A percentile compares a stretch with the other conserved stretches of the same genome.
Evolutionary conservation across 2,329 filamentous ascomycete genomes (phyloP).

Genomic region (Penicillium sp.): DNA sequence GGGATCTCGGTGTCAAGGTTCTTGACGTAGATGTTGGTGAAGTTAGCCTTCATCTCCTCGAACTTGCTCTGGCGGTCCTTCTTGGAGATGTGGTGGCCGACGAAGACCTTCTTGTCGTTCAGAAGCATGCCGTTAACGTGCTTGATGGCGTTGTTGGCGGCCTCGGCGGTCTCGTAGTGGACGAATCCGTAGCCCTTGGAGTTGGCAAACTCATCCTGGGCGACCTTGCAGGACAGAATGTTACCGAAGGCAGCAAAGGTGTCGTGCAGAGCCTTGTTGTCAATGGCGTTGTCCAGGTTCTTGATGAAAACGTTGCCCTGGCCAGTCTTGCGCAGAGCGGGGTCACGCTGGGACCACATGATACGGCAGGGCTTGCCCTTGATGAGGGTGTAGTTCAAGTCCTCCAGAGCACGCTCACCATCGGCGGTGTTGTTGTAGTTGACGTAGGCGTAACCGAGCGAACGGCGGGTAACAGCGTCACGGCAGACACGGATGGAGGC

Average conservation of each 20-base stretch:
- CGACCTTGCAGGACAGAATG: conserved; percentile 99
- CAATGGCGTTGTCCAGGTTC: conserved; percentile 97
- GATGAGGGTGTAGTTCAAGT: conserved; percentile 99
- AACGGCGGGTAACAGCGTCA: conserved; percentile 97
- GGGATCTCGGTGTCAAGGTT: conserved; percentile 83
- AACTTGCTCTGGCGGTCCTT: conserved; percentile 99
- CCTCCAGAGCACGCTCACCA: conserved; percentile 97
- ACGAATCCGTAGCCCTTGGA: conserved; percentile 99
- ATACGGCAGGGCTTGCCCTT: conserved; percentile 99
- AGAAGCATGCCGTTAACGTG: conserved; percentile 99
- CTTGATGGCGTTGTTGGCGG: conserved; percentile 95
- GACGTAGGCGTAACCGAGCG: conserved; percentile 98
- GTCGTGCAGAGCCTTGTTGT: conserved; percentile 99
- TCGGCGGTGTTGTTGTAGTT: conserved; percentile 99
- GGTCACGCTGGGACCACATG: conserved; percentile 99
- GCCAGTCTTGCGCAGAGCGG: conserved; percentile 97
- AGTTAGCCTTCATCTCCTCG: conserved; percentile 99
- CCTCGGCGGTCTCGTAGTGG: conserved; percentile 99
- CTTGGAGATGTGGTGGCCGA: conserved; percentile 99
- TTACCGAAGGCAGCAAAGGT: conserved; percentile 99
- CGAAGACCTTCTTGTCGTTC: conserved; percentile 99
- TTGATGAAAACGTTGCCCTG: conserved; percentile 99
- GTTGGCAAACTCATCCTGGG: conserved; percentile 92
- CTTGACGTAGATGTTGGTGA: conserved; percentile 99
- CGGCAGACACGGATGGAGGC: conserved; percentile 99